phyloP scores from a whole-genome alignment of 2,329 filamentous ascomycete species.

The Colletotrichum karsti region DNA sequence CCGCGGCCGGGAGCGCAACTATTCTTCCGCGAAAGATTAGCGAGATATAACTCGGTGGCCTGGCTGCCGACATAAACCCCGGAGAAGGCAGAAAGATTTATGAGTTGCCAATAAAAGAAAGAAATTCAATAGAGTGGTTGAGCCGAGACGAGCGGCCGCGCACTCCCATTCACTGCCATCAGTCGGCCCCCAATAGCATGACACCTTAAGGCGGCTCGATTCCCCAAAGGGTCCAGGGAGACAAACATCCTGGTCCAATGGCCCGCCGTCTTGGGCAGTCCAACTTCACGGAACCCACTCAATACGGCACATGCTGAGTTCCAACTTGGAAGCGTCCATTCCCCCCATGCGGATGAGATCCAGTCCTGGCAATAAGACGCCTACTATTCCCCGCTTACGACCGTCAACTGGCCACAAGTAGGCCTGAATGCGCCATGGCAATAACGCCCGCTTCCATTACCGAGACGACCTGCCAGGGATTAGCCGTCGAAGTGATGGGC shows the following conservation, averaged over 20 bases:
- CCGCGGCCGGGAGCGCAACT: slow-evolving; percentile 4
- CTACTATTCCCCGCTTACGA: slow-evolving; percentile 11
- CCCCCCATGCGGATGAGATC: background rate
- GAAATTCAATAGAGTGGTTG: slow-evolving; percentile 1
- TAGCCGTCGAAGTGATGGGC: background rate
- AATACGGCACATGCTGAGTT: slow-evolving; percentile 7
- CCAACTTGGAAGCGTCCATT: background rate
- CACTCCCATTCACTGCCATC: background rate
- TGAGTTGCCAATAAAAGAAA: background rate
- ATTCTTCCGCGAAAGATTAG: slow-evolving; percentile 21
- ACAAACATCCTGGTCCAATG: slow-evolving; percentile 7
- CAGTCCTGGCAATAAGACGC: background rate
- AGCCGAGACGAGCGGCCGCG: slow-evolving; percentile 11
- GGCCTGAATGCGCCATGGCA: background rate
- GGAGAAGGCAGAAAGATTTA: background rate
- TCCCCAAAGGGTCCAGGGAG: slow-evolving; percentile 8
- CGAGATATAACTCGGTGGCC: background rate
- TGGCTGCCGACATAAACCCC: background rate
- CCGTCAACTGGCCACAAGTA: background rate
- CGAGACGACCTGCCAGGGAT: slow-evolving; percentile 18
- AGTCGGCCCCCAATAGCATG: slow-evolving; percentile 13
- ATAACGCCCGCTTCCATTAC: slow-evolving; percentile 4
- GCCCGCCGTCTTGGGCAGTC: slow-evolving; percentile 13
- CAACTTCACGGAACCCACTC: slow-evolving; percentile 12
- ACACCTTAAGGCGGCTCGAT: background rate